Base-by-base conservation (phyloP, 306 rosid genomes). In the Citrullus mucosospermus region DNA sequence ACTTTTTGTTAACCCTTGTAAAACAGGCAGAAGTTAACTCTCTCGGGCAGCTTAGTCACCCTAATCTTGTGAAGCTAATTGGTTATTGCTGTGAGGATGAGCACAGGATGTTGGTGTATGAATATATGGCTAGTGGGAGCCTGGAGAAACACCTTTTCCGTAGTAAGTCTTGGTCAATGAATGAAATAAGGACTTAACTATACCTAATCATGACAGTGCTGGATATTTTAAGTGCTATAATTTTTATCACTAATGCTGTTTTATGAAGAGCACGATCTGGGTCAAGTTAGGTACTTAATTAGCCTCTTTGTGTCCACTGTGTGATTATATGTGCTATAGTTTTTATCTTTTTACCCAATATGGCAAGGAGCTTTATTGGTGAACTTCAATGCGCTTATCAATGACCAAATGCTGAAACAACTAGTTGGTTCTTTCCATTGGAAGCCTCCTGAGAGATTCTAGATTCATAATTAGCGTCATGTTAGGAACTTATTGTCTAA, bases 71-170 rank as follows among this genome's bases (percentile, higher is more conserved):
- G 85, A 95, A 91, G 89, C 92, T 95, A 43, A 89, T 92, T 83
- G 99, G 99, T 46, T 95, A 91, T 74, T 92, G 97, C 88, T 95
- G 99, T 43, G 99, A 95, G 87, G 99, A 91, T 77, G 97, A 92
- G 16, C 91, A 95, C 81, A 87, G 99, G 85, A 86, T 90, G 34
- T 86, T 95, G 87, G 97, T 91, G 62, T 95, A 95, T 82, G 99
- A 95, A 74, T 95, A 89, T 84, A 92, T 95, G 99, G 97, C 96
- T 36, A 91, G 89, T 84, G 99, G 97, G 76, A 91, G 93, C 91
- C 81, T 95, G 87, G 99, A 95, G 88, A 95, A 89, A 77, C 97
- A 92, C 82, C 96, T 95, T 75, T 95, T 95, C 69, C 97, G 99
- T 77, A 88, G 99, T 95, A 88, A 95, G 97, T 77, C 43, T 30